Percentiles rank a stretch among this genome's conserved stretches.
phyloP scores from a whole-genome alignment of 2,329 filamentous ascomycete genomes.

The Fonsecaea erecta region DNA sequence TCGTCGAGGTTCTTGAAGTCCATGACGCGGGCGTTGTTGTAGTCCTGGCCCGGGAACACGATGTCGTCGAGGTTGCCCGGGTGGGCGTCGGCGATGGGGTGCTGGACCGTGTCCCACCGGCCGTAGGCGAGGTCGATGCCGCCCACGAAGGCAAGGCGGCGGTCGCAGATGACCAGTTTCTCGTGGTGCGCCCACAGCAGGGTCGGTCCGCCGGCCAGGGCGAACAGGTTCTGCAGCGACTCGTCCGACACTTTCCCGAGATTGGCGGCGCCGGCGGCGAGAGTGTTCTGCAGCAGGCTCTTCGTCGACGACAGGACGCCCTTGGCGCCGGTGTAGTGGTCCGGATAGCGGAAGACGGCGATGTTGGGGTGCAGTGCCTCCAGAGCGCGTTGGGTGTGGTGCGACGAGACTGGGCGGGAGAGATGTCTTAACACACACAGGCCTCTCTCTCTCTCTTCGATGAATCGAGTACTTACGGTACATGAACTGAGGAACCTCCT shows the following conservation, averaged over 20 bases:
- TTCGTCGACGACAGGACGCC: slow-evolving; percentile 67
- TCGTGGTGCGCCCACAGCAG: slow-evolving; percentile 94
- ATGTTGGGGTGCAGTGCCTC: slow-evolving; percentile 82
- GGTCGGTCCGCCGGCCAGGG: slow-evolving; percentile 77
- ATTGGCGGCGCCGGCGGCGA: slow-evolving; percentile 59
- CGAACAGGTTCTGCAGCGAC: slow-evolving; percentile 77
- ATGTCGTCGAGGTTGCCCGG: slow-evolving; percentile 75
- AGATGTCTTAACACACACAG: not conserved
- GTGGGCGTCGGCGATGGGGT: slow-evolving; percentile 82
- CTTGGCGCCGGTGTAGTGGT: slow-evolving; percentile 76
- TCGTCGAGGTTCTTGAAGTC: slow-evolving; percentile 78
- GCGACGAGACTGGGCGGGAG: slow-evolving; percentile 58
- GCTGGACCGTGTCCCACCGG: slow-evolving; percentile 83
- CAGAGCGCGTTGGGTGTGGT: slow-evolving; percentile 78
- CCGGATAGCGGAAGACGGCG: slow-evolving; percentile 84
- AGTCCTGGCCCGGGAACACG: slow-evolving; percentile 87
- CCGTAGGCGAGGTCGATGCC: slow-evolving; percentile 87
- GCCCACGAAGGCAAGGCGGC: slow-evolving; percentile 81
- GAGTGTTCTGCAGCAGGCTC: slow-evolving; percentile 60
- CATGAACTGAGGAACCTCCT: slow-evolving; percentile 80
- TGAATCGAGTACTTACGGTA: slow-evolving; percentile 79
- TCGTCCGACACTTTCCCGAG: slow-evolving; percentile 70
- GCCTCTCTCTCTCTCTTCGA: too few relatives aligned
- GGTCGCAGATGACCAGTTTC: slow-evolving; percentile 82
- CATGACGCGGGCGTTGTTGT: slow-evolving; percentile 83